phyloP scores from a whole-genome alignment of 2,329 filamentous ascomycete species.

The Aureobasidium sp. region DNA sequence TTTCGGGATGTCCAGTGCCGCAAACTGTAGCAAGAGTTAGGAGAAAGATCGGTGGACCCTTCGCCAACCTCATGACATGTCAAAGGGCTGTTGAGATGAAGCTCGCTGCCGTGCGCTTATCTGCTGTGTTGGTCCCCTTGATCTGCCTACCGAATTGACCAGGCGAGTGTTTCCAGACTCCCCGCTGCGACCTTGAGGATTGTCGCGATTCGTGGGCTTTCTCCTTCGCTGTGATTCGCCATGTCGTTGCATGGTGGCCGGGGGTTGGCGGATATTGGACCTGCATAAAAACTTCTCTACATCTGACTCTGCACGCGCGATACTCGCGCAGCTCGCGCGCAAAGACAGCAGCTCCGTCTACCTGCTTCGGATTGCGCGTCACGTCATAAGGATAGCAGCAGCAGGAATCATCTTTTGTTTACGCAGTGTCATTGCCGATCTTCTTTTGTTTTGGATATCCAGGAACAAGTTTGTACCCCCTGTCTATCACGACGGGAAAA shows the following conservation, averaged over 20 bases:
- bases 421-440: background rate
- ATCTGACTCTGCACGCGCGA: background rate
- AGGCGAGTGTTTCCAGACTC: conserved; percentile 1
- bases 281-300: background rate
- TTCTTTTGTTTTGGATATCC: background rate
- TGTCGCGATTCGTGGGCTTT: background rate
- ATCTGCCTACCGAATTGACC: background rate
- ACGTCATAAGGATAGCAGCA: background rate
- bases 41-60: background rate
- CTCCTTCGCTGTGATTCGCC: background rate
- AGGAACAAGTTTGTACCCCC: conserved; percentile 8
- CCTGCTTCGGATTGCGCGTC: background rate
- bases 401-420: background rate
- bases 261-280: background rate
- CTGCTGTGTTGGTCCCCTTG: background rate
- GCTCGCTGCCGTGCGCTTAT: conserved; percentile 1
- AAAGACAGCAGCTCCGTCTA: background rate
- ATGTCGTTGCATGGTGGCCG: background rate
- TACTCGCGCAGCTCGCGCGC: background rate
- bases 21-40: background rate
- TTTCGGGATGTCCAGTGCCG: background rate
- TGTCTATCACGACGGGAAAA: background rate
- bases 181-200: background rate
- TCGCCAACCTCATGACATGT: background rate
- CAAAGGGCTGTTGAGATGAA: background rate